phyloP scores from a whole-genome alignment of 2,329 filamentous ascomycete species.

The Coniochaeta hoffmannii region DNA sequence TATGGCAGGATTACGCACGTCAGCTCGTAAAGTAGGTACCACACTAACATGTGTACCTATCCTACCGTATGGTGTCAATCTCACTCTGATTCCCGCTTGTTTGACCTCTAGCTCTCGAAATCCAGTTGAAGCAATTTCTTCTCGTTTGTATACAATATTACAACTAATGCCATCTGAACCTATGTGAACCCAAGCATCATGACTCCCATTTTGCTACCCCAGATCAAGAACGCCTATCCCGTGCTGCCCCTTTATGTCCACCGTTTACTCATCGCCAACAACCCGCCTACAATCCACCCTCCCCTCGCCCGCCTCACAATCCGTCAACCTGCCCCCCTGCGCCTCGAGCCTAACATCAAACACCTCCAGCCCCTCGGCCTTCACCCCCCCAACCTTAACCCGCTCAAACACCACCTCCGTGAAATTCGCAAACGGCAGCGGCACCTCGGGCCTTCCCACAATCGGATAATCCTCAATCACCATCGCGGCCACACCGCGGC shows the following conservation, averaged over 20 bases:
- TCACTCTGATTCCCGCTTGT: no score
- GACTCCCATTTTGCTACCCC: background rate
- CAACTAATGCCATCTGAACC: no score
- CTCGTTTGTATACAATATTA: no score
- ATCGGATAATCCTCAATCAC: constrained; percentile 14
- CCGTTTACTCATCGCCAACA: constrained; percentile 3
- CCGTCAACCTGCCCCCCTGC: constrained; percentile 14
- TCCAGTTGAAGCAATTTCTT: no score
- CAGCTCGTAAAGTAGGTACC: no score
- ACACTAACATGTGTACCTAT: no score
- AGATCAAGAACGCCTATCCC: background rate
- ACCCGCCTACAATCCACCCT: constrained; percentile 1
- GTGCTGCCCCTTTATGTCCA: no score
- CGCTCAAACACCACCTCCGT: constrained; percentile 9
- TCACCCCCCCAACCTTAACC: constrained; percentile 5
- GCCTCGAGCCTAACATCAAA: constrained; percentile 8
- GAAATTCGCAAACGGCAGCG: constrained; percentile 13
- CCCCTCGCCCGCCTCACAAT: constrained; percentile 7
- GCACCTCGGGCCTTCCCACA: constrained; percentile 7
- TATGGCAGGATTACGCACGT: no score
- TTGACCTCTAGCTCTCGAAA: no score
- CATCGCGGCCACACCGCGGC: constrained; percentile 9
- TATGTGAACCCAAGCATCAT: no score
- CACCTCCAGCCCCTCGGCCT: constrained; percentile 5
- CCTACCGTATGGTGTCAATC: no score